Conservation (phyloP, 805 yeast species). For the Candida yuanshanica region DNA sequence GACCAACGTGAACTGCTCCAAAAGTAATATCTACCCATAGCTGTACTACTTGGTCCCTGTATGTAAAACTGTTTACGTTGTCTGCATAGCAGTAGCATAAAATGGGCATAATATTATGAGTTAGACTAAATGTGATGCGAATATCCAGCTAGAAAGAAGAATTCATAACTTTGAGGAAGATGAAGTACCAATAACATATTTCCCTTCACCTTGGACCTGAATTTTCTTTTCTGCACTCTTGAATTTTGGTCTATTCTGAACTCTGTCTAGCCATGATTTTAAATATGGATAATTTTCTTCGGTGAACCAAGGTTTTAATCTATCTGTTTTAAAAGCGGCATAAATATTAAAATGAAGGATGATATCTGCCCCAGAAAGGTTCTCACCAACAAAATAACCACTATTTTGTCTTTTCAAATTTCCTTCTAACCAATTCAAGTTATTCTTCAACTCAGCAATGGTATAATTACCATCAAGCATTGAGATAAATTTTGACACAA, state of each 20-base stretch:
- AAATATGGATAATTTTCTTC: constrained; percentile 23
- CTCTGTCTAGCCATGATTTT: constrained; percentile 20
- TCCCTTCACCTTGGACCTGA: constrained; percentile 1
- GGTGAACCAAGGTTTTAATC: constrained; percentile 3
- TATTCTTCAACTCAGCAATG: constrained; percentile 36
- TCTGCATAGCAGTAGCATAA: too few species aligned
- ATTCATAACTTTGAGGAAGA: not conserved
- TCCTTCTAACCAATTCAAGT: constrained; percentile 37
- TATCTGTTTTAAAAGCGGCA: constrained; percentile 20
- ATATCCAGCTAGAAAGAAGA: too few species aligned
- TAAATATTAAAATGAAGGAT: constrained; percentile 38
- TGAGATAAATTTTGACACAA: constrained; percentile 38
- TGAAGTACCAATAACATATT: not conserved
- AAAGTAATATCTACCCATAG: too few species aligned
- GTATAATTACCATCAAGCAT: constrained; percentile 45
- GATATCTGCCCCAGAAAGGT: constrained; percentile 53
- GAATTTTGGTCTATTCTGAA: constrained; percentile 23
- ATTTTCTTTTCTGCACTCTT: constrained; percentile 40
- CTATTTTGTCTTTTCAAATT: constrained; percentile 28
- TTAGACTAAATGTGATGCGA: too few species aligned
- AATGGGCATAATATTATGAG: too few species aligned
- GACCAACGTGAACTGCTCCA: too few species aligned
- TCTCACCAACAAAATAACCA: constrained; percentile 41
- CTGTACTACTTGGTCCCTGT: too few species aligned
- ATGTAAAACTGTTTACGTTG: too few species aligned